Evolutionary conservation across 1,139 yeast species (phyloP).

Genomic region (Lipomyces yarrowii): DNA sequence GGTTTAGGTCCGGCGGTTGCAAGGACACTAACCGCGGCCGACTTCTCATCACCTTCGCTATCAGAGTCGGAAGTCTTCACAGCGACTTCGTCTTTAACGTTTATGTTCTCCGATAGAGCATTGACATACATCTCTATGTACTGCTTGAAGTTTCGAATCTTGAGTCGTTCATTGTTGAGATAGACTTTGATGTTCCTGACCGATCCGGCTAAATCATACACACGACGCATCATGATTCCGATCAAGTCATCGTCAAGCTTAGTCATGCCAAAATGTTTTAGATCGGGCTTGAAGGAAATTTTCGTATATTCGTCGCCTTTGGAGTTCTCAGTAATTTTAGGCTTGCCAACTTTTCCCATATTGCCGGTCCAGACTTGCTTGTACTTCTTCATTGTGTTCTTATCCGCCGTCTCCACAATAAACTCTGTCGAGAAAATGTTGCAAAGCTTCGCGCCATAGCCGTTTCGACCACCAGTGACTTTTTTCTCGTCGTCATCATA

Average conservation of each 20-base stretch:
- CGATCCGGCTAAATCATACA: slow-evolving; percentile 93
- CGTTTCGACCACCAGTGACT: slow-evolving; percentile 98
- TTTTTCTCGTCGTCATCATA: slow-evolving; percentile 94
- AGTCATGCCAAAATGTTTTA: slow-evolving; percentile 81
- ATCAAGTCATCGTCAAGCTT: slow-evolving; percentile 77
- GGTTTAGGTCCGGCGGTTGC: slow-evolving; percentile 46
- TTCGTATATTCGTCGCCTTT: slow-evolving; percentile 78
- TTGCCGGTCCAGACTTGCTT: slow-evolving; percentile 84
- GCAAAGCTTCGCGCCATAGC: slow-evolving; percentile 96
- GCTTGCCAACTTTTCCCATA: slow-evolving; percentile 78
- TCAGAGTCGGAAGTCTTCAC: slow-evolving; percentile 27
- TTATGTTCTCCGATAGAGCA: slow-evolving; percentile 54
- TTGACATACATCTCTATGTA: slow-evolving; percentile 90
- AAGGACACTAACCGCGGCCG: slow-evolving; percentile 40
- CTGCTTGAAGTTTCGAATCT: slow-evolving; percentile 73
- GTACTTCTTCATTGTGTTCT: slow-evolving; percentile 61
- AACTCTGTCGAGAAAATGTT: slow-evolving; percentile 90
- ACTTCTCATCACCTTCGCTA: slow-evolving; percentile 39
- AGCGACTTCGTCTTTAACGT: slow-evolving; percentile 37
- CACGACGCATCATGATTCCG: slow-evolving; percentile 88
- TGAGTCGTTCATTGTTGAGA: slow-evolving; percentile 73
- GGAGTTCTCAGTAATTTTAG: slow-evolving; percentile 65
- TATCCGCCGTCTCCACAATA: slow-evolving; percentile 86
- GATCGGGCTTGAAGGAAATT: slow-evolving; percentile 87
- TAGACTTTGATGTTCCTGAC: slow-evolving; percentile 81